A percentile compares a stretch with the other conserved stretches of the same genome.
Conservation (phyloP, 2,329 filamentous ascomycete species). For the Aspergillus pseudoterreus region DNA sequence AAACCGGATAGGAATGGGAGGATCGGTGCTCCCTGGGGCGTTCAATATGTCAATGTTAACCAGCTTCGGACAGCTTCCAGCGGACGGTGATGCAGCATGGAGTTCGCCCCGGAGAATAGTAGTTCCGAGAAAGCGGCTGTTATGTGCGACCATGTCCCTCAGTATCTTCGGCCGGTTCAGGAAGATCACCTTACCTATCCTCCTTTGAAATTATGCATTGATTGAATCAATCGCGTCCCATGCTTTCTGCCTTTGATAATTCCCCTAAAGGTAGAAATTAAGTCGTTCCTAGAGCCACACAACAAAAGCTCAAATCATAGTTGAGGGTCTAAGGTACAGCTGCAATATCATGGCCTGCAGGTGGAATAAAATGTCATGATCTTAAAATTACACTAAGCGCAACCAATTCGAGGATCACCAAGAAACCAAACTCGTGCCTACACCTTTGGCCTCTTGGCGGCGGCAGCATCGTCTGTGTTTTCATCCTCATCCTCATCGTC, state of each 20-base stretch:
- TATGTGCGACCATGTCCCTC: background rate
- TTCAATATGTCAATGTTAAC: background rate
- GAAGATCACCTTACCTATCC: too few species aligned
- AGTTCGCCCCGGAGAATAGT: background rate
- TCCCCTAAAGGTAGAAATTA: too few species aligned
- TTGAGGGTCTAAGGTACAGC: background rate
- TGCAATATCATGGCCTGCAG: background rate
- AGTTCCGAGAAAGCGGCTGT: background rate
- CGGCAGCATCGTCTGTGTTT: constrained; percentile 10
- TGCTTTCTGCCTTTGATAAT: too few species aligned
- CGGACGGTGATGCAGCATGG: background rate
- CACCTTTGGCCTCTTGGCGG: constrained; percentile 31
- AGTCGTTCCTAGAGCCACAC: background rate
- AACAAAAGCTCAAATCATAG: background rate
- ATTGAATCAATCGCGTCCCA: too few species aligned
- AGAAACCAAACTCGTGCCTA: constrained; percentile 10
- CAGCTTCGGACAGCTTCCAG: background rate
- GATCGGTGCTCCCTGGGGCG: background rate
- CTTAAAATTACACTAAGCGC: background rate
- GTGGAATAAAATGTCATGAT: background rate
- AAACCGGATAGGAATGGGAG: background rate
- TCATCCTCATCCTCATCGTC: constrained; percentile 28
- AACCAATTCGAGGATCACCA: background rate
- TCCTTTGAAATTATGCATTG: too few species aligned
- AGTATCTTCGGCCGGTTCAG: background rate